phyloP scores from a whole-genome alignment of 768 basidiomycete species.

The Coprinopsis cinerea region DNA sequence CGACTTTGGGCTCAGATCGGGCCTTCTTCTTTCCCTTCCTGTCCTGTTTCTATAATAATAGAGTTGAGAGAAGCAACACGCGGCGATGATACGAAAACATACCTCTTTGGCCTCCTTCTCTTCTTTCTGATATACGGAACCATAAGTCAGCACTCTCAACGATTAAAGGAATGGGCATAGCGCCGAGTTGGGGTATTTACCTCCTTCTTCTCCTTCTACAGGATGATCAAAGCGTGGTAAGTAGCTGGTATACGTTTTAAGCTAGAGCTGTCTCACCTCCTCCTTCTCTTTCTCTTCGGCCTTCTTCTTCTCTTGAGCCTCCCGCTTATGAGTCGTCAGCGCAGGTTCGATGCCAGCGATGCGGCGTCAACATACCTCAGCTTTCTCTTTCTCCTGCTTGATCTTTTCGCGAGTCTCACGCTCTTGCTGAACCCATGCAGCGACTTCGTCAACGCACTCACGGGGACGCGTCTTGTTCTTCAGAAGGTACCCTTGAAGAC shows the following conservation, averaged over 20 bases:
- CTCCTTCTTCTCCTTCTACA: conserved; percentile 35
- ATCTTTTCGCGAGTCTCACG: conserved; percentile 80
- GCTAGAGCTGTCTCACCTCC: conserved; percentile 34
- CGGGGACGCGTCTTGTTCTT: conserved; percentile 89
- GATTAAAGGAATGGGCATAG: not conserved
- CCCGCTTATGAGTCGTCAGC: conserved; percentile 44
- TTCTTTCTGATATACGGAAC: conserved; percentile 28
- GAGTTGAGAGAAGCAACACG: conserved; percentile 11
- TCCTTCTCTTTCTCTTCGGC: conserved; percentile 46
- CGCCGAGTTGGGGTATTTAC: conserved; percentile 13
- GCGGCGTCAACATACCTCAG: conserved; percentile 34
- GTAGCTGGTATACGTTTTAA: not conserved
- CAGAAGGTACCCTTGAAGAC: conserved; percentile 79
- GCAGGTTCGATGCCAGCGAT: conserved; percentile 12
- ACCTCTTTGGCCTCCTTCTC: conserved; percentile 58
- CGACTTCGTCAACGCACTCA: conserved; percentile 78
- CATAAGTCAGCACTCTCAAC: not conserved
- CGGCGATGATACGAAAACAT: conserved; percentile 11
- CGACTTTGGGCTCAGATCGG: conserved; percentile 45
- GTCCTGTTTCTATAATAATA: conserved; percentile 41
- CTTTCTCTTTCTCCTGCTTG: conserved; percentile 78
- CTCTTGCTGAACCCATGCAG: conserved; percentile 73
- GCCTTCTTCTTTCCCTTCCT: conserved; percentile 37
- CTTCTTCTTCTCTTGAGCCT: conserved; percentile 42
- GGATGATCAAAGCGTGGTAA: not conserved